Percentiles rank a stretch among this genome's conserved stretches.
Evolutionary conservation across 192 early-diverging fungal species (phyloP).

Genomic region (Backusella morwellensis): DNA sequence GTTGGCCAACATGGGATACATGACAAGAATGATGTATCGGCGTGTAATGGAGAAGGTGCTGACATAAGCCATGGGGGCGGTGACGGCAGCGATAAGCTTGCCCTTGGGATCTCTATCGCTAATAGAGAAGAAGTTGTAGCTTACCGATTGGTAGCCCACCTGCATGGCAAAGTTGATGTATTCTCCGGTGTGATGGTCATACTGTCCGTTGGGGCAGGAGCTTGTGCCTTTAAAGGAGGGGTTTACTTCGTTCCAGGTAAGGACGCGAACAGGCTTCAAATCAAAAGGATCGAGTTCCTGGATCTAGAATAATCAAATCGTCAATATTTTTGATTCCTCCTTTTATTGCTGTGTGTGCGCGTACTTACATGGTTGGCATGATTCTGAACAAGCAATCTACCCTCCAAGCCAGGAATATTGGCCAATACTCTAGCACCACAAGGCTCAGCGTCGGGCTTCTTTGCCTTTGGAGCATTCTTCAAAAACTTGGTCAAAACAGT

Average conservation of each 20-base stretch:
- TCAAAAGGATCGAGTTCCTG: slow-evolving; percentile 68
- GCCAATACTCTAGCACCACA: slow-evolving; percentile 61
- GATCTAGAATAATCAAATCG: slow-evolving; percentile 32
- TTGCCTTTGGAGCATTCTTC: slow-evolving; percentile 45
- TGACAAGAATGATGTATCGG: slow-evolving; percentile 69
- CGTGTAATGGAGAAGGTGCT: slow-evolving; percentile 77
- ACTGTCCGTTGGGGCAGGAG: slow-evolving; percentile 68
- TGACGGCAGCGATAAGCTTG: slow-evolving; percentile 57
- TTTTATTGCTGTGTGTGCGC: neutral
- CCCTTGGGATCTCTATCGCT: slow-evolving; percentile 63
- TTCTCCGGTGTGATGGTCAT: slow-evolving; percentile 67
- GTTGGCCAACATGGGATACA: slow-evolving; percentile 61
- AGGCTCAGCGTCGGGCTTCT: slow-evolving; percentile 66
- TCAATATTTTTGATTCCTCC: too few species aligned
- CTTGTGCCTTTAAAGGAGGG: slow-evolving; percentile 59
- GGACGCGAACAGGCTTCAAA: slow-evolving; percentile 57
- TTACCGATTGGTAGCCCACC: slow-evolving; percentile 63
- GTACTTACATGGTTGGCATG: slow-evolving; percentile 59
- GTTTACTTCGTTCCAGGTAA: slow-evolving; percentile 64
- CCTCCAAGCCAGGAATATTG: slow-evolving; percentile 57
- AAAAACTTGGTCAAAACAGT: slow-evolving; percentile 65
- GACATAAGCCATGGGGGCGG: slow-evolving; percentile 64
- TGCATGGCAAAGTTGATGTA: slow-evolving; percentile 76
- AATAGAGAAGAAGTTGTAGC: slow-evolving; percentile 66
- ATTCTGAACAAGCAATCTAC: slow-evolving; percentile 67